Base-by-base conservation (phyloP, 2,329 filamentous ascomycete genomes). In the Aspergillus fumigatiaffinis region DNA sequence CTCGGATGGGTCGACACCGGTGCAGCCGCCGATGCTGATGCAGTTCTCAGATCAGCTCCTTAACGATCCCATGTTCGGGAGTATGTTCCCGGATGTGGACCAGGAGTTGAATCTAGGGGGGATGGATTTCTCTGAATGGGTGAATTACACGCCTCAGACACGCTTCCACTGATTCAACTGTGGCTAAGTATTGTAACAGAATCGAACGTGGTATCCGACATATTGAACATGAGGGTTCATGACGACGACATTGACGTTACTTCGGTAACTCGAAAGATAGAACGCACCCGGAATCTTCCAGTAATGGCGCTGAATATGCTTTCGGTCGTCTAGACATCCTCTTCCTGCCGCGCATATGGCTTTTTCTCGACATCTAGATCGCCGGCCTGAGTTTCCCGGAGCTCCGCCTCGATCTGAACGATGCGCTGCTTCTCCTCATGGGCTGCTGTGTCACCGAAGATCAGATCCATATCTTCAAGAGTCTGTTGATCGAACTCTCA, bases 391-490 rank as follows among this genome's bases (percentile, higher is more conserved):
- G 66, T 65, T 14, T 69, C 70, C 7, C 71, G 68, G 29, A 76
- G 56, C 41, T 74, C 66, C 5, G 68, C 67, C 58, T 77, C 74
- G 14, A 77, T 76, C 20, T 70, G 68, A 47, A 71, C 69, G 51
- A 76, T 74, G 28, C 73, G 69, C 54, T 70, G 61, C 59, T 74
- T 72, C 54, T 76, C 74, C 59, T 75, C 68, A 28, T 75, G 67
- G 1, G 71, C 72, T 17, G 65, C 66, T 1, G 68, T 74, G 51
- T 77, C 76, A 2, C 73, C 72, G 54, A 78, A 78, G 35, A 77
- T 74, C 41, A 74, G 73, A 48, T 84, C 82, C 76, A 85, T 83
- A 58, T 85, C 78, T 66, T 85, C 82, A 12, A 86, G 75, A 4
- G 78, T 84, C 63, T 73, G 41, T 28, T 12, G 35, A 52, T 44